Percentiles rank a stretch among this genome's conserved stretches.
Evolutionary conservation across 306 rosid genomes (phyloP).

Genomic region (Dalbergia cultrata): DNA sequence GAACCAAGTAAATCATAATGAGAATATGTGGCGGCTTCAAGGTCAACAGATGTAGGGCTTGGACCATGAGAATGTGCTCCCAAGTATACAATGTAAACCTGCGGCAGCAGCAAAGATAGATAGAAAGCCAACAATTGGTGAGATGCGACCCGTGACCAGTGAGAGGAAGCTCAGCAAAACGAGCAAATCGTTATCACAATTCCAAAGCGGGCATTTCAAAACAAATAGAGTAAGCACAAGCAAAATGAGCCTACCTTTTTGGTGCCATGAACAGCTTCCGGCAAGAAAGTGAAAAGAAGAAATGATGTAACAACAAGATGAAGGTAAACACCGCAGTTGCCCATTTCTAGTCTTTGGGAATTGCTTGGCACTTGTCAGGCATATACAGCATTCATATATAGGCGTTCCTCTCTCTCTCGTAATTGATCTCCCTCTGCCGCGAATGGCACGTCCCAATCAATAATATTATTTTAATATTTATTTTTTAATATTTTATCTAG

Average conservation of each 20-base stretch:
- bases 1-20: conserved; percentile 50
- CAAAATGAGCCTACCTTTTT: conserved; percentile 12
- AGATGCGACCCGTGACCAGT: background rate
- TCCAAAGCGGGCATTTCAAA: background rate
- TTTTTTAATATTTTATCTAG: no score
- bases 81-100: conserved; percentile 51
- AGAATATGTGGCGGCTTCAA: conserved; percentile 50
- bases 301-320: background rate
- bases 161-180: background rate
- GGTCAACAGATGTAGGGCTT: conserved; percentile 46
- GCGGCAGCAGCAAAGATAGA: background rate
- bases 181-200: background rate
- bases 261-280: conserved; percentile 6
- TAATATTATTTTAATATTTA: no score
- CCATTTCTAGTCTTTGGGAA: background rate
- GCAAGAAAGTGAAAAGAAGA: conserved; percentile 13
- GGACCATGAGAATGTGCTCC: conserved; percentile 58
- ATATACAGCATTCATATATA: background rate
- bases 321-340: background rate
- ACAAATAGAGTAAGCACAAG: background rate
- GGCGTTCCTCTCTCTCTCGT: background rate
- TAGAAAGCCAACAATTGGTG: background rate
- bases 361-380: background rate
- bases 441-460: background rate
- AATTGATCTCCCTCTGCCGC: no score